Evolutionary conservation across 805 yeast genomes (phyloP).

Genomic region (Lachancea dasiensis): DNA sequence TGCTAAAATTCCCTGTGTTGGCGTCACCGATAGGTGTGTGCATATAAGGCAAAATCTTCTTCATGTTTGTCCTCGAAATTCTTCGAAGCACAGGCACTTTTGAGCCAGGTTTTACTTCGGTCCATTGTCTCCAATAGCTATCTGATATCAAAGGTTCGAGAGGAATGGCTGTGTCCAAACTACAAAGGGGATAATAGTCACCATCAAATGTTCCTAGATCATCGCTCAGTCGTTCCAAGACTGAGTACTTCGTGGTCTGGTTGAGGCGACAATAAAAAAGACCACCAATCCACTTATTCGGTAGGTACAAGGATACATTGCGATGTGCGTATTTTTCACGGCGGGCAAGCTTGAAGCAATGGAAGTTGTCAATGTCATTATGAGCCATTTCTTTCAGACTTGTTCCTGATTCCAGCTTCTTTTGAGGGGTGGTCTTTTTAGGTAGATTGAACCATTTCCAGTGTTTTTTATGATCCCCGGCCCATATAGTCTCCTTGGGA

Average conservation of each 20-base stretch:
- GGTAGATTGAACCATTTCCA: constrained; percentile 1
- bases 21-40: constrained; percentile 38
- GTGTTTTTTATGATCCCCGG: background rate
- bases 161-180: constrained; percentile 36
- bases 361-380: constrained; percentile 21
- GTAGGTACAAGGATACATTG: constrained; percentile 43
- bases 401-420: background rate
- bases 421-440: constrained; percentile 1
- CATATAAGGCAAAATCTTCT: constrained; percentile 51
- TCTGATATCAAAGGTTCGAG: constrained; percentile 57
- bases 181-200: constrained; percentile 27
- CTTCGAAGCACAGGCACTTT: constrained; percentile 12
- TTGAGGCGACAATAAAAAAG: constrained; percentile 46
- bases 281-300: constrained; percentile 60
- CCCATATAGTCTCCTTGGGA: background rate
- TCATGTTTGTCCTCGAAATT: constrained; percentile 24
- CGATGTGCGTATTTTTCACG: constrained; percentile 46
- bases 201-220: constrained; percentile 5
- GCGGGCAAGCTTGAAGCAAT: constrained; percentile 56
- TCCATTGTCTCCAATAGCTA: constrained; percentile 43
- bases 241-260: constrained; percentile 23
- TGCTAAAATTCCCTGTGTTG: background rate
- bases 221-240: constrained; percentile 14
- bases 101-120: constrained; percentile 29
- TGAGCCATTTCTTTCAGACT: constrained; percentile 3